Evolutionary conservation across 805 yeast species (phyloP).

Genomic region (Geotrichum ghanense): DNA sequence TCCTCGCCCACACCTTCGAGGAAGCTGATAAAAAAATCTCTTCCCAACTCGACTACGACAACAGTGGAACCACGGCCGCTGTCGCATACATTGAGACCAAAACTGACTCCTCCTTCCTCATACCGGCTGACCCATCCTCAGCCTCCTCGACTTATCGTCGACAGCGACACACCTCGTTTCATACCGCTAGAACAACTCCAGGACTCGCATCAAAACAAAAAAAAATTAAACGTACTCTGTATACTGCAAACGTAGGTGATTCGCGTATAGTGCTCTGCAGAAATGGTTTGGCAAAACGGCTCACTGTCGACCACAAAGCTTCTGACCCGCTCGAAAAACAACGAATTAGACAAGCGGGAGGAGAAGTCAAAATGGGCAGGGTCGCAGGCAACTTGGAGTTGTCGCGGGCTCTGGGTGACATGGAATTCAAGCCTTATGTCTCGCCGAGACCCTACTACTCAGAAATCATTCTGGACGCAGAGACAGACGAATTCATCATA

Average conservation of each 20-base stretch:
- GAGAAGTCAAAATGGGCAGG: constrained; percentile 4
- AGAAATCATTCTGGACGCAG: constrained; percentile 43
- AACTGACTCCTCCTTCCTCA: not conserved
- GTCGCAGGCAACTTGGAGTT: constrained; percentile 81
- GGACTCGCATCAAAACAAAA: not conserved
- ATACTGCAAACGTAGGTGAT: constrained; percentile 3
- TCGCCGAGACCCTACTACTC: constrained; percentile 58
- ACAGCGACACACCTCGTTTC: not conserved
- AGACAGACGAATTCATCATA: constrained; percentile 56
- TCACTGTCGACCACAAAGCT: constrained; percentile 5
- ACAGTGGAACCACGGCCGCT: not conserved
- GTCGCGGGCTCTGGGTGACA: constrained; percentile 73
- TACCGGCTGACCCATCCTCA: not conserved
- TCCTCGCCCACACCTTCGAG: not conserved
- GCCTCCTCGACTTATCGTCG: not conserved
- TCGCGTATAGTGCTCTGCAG: not conserved
- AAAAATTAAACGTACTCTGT: constrained; percentile 19
- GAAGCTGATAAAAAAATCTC: not conserved
- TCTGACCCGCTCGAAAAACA: constrained; percentile 4
- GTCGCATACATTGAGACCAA: not conserved
- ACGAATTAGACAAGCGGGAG: constrained; percentile 6
- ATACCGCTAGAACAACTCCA: not conserved
- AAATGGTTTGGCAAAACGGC: constrained; percentile 1
- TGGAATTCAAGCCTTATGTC: constrained; percentile 61
- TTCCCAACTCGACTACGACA: not conserved